Evolutionary conservation across 345 rosid genomes (phyloP).

Genomic region (Eucalyptus polyanthemos): DNA sequence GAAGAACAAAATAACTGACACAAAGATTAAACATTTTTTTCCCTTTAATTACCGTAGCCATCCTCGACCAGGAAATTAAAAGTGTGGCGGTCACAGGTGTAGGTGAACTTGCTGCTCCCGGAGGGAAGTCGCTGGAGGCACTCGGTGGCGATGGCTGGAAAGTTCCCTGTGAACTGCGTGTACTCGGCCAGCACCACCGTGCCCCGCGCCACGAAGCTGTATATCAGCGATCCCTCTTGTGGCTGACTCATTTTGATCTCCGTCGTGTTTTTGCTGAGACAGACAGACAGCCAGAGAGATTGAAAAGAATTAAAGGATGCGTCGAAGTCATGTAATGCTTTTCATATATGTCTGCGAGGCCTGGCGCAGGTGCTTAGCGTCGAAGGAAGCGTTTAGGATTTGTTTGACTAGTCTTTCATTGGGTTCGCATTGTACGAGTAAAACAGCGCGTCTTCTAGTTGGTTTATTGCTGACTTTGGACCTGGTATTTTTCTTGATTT

Average conservation of each 20-base stretch:
- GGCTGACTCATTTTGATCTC: not conserved
- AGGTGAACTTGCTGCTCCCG: not conserved
- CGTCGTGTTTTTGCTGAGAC: not conserved
- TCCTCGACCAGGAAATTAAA: not conserved
- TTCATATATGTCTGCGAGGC: not conserved
- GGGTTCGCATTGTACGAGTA: not conserved
- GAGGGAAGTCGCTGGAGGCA: constrained; percentile 1
- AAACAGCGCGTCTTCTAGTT: not conserved
- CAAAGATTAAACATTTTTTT: not conserved
- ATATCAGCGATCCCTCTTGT: not conserved
- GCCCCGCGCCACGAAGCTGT: constrained; percentile 3
- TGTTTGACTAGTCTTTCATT: not conserved
- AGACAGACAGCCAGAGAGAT: not conserved
- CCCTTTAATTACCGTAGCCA: not conserved
- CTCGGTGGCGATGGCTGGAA: not conserved
- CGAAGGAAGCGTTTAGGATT: not conserved
- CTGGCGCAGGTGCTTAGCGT: not conserved
- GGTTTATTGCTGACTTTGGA: not conserved
- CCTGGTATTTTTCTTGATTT: not conserved
- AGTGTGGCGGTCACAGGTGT: not conserved
- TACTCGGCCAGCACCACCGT: not conserved
- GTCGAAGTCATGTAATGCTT: not conserved
- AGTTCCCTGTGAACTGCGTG: not conserved
- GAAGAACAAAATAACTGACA: not conserved
- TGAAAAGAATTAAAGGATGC: not conserved